phyloP scores from a whole-genome alignment of 768 basidiomycete genomes.

The Suillus placidus region DNA sequence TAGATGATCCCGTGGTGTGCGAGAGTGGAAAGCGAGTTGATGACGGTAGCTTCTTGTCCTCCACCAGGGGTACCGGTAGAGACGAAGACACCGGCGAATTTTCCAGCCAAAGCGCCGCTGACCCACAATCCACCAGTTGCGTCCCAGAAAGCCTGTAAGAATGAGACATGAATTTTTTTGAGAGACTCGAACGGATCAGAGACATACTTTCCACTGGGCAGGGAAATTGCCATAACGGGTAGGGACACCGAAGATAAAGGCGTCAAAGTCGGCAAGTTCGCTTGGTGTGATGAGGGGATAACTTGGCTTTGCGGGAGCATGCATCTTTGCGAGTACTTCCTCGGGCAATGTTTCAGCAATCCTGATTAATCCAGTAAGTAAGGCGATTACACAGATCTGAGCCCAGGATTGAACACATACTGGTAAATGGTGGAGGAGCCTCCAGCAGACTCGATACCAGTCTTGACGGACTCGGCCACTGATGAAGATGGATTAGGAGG shows the following conservation, averaged over 20 bases:
- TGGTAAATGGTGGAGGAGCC: slow-evolving; percentile 57
- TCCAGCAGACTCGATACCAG: slow-evolving; percentile 50
- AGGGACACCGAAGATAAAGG: slow-evolving; percentile 74
- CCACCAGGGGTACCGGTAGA: slow-evolving; percentile 75
- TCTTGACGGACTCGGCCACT: slow-evolving; percentile 63
- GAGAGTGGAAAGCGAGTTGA: slow-evolving; percentile 57
- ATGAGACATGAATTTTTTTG: background rate
- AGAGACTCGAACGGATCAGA: slow-evolving; percentile 10
- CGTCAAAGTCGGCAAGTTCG: slow-evolving; percentile 64
- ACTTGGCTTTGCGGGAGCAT: slow-evolving; percentile 69
- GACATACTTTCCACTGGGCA: slow-evolving; percentile 72
- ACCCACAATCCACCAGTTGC: slow-evolving; percentile 69
- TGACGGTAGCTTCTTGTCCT: slow-evolving; percentile 71
- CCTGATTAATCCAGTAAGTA: slow-evolving; percentile 37
- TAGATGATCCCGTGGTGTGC: slow-evolving; percentile 73
- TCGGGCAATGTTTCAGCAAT: slow-evolving; percentile 77
- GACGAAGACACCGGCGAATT: slow-evolving; percentile 75
- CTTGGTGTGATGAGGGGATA: slow-evolving; percentile 68
- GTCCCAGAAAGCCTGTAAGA: slow-evolving; percentile 70
- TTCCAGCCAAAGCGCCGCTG: slow-evolving; percentile 63
- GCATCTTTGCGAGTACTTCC: slow-evolving; percentile 68
- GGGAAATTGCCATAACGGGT: slow-evolving; percentile 84
- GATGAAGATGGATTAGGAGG: slow-evolving; percentile 16
- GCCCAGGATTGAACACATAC: slow-evolving; percentile 36
- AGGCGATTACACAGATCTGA: background rate